Conservation (phyloP, 2,329 filamentous ascomycete genomes). For the Xylariaceae sp. region DNA sequence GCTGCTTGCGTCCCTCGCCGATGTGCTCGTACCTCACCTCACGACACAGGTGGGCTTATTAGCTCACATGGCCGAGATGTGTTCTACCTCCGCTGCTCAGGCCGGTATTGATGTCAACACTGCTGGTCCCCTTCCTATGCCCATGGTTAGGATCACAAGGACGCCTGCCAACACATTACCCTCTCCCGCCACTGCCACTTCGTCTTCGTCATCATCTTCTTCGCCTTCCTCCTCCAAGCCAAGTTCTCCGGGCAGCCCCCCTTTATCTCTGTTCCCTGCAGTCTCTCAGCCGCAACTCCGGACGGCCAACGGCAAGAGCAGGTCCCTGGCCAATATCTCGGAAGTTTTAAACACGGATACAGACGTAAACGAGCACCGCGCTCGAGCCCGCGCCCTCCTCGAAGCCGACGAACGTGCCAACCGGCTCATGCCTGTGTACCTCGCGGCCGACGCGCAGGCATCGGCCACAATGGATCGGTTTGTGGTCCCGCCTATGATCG, state of each 20-base stretch:
- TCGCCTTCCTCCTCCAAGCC: background rate
- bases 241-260: too few species aligned
- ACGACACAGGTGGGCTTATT: slow-evolving; percentile 18
- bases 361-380: background rate
- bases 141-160: slow-evolving; percentile 15
- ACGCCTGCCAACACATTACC: background rate
- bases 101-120: background rate
- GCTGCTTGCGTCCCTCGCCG: slow-evolving; percentile 19
- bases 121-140: slow-evolving; percentile 2
- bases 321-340: background rate
- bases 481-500: slow-evolving; percentile 36
- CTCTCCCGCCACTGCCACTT: background rate
- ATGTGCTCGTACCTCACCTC: slow-evolving; percentile 25
- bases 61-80: slow-evolving; percentile 27
- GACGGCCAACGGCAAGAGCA: background rate
- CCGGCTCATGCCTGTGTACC: slow-evolving; percentile 32
- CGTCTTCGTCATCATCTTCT: background rate
- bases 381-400: slow-evolving; percentile 6
- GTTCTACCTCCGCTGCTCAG: background rate
- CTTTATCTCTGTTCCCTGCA: slow-evolving; percentile 4
- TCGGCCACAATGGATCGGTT: slow-evolving; percentile 28
- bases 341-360: background rate
- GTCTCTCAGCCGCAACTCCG: background rate
- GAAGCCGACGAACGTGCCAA: slow-evolving; percentile 16
- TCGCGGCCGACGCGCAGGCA: slow-evolving; percentile 23